These are phyloP conservation scores for Epichloe sylvatica DNA, from an alignment of 2,329 filamentous ascomycete species.

Conservation along the genomic window DNA sequence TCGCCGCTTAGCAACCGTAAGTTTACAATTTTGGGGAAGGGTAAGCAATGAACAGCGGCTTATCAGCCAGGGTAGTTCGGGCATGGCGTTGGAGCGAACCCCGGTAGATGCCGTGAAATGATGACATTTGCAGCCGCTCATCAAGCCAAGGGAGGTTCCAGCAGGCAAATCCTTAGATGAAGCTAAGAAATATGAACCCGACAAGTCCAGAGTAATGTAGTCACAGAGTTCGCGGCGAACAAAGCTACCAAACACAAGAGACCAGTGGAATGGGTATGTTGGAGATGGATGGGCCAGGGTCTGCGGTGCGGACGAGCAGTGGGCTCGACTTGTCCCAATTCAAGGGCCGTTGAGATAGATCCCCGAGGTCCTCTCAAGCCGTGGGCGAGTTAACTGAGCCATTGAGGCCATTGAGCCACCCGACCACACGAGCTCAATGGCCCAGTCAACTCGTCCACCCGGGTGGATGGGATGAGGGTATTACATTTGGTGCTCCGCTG, in stretches of 20 bases:
- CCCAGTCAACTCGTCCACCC: too few relatives aligned
- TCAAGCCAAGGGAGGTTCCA: not conserved
- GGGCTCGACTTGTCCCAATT: slow-evolving; percentile 1
- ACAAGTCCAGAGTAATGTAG: not conserved
- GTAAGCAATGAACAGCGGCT: not conserved
- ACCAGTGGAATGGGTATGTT: slow-evolving; percentile 7
- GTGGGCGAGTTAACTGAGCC: too few relatives aligned
- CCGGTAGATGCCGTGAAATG: slow-evolving; percentile 1
- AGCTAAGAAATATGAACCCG: not conserved
- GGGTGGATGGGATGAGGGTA: not conserved
- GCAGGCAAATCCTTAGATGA: not conserved
- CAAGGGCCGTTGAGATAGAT: slow-evolving; percentile 8
- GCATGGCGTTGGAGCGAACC: slow-evolving; percentile 2
- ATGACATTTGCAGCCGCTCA: not conserved
- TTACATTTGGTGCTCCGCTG: not conserved
- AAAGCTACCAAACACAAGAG: slow-evolving; percentile 1
- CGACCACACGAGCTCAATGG: too few relatives aligned
- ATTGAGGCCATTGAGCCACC: too few relatives aligned
- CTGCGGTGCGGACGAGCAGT: not conserved
- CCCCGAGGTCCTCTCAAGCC: slow-evolving; percentile 1
- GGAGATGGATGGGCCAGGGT: slow-evolving; percentile 3
- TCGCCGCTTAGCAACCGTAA: not conserved
- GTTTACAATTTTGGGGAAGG: not conserved
- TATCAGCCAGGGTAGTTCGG: not conserved
- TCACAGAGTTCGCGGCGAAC: slow-evolving; percentile 3